Evolutionary conservation across 331 rosid genomes (phyloP).

Genomic region (Telfairia occidentalis): DNA sequence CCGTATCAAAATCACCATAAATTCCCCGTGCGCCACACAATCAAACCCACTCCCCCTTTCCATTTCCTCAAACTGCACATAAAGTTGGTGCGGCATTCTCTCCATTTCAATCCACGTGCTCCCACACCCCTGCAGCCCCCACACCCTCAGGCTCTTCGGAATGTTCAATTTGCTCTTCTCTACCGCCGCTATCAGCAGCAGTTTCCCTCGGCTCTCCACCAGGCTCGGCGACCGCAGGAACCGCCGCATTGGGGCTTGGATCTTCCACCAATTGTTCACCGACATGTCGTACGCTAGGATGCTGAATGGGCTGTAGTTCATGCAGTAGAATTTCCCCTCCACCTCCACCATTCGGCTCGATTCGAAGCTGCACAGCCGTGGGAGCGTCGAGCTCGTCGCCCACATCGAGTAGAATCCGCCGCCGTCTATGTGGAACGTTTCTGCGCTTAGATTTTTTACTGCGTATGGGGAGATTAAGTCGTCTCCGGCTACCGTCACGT

Average conservation of each 20-base stretch:
- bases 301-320: slow-evolving; percentile 84
- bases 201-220: slow-evolving; percentile 53
- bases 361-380: slow-evolving; percentile 77
- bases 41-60: slow-evolving; percentile 65
- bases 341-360: slow-evolving; percentile 64
- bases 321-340: slow-evolving; percentile 60
- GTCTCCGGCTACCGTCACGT: slow-evolving; percentile 71
- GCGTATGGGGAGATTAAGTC: slow-evolving; percentile 93
- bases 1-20: slow-evolving; percentile 35
- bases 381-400: slow-evolving; percentile 62
- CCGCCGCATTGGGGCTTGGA: slow-evolving; percentile 91
- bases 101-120: slow-evolving; percentile 77
- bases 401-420: slow-evolving; percentile 77
- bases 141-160: slow-evolving; percentile 72
- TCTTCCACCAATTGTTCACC: slow-evolving; percentile 59
- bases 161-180: slow-evolving; percentile 86
- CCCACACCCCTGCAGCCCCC: slow-evolving; percentile 73
- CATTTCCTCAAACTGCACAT: slow-evolving; percentile 44
- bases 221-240: slow-evolving; percentile 60
- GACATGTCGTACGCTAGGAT: slow-evolving; percentile 50
- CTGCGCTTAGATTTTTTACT: slow-evolving; percentile 71
- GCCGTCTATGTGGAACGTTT: slow-evolving; percentile 70
- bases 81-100: slow-evolving; percentile 86
- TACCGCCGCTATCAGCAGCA: slow-evolving; percentile 62
- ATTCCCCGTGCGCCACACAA: slow-evolving; percentile 76